phyloP scores from a whole-genome alignment of 1,284 basidiomycete genomes.

The Dichomitus squalens region DNA sequence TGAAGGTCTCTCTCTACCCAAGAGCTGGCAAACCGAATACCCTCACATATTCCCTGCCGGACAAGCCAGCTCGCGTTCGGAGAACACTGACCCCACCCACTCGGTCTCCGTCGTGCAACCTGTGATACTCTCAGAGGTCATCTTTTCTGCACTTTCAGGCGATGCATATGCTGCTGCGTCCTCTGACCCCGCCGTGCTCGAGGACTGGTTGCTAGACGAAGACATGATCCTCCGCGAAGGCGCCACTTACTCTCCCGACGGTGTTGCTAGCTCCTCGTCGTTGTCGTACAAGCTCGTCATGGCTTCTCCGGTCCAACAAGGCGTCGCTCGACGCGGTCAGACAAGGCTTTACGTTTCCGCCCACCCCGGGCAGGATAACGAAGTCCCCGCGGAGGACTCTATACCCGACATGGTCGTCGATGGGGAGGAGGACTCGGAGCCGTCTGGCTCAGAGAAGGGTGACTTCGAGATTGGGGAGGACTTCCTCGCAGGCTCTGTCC shows the following conservation, averaged over 20 bases:
- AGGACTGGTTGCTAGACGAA: slow-evolving; percentile 43
- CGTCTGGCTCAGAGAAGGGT: slow-evolving; percentile 27
- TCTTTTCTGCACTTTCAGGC: slow-evolving; percentile 30
- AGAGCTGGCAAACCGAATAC: slow-evolving; percentile 21
- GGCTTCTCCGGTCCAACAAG: slow-evolving; percentile 75
- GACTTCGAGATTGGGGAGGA: slow-evolving; percentile 59
- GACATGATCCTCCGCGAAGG: slow-evolving; percentile 52
- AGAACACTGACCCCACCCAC: slow-evolving; percentile 25
- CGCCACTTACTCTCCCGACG: slow-evolving; percentile 38
- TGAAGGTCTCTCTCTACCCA: slow-evolving; percentile 18
- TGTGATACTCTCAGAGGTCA: slow-evolving; percentile 34
- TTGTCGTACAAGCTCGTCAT: slow-evolving; percentile 45
- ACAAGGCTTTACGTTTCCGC: slow-evolving; percentile 64
- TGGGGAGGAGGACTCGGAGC: slow-evolving; percentile 19
- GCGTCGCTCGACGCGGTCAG: slow-evolving; percentile 49
- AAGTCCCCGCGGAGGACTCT: slow-evolving; percentile 9
- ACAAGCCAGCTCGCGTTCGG: background rate
- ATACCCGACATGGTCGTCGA: slow-evolving; percentile 13
- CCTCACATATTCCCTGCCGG: slow-evolving; percentile 14
- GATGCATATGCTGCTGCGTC: slow-evolving; percentile 30
- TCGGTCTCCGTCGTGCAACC: slow-evolving; percentile 27
- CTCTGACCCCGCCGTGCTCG: slow-evolving; percentile 32
- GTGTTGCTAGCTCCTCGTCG: slow-evolving; percentile 1
- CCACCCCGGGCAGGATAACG: slow-evolving; percentile 18
- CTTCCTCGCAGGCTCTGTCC: slow-evolving; percentile 63